Conservation (phyloP, 768 basidiomycete genomes). For the Coprinopsis marcescibilis region DNA sequence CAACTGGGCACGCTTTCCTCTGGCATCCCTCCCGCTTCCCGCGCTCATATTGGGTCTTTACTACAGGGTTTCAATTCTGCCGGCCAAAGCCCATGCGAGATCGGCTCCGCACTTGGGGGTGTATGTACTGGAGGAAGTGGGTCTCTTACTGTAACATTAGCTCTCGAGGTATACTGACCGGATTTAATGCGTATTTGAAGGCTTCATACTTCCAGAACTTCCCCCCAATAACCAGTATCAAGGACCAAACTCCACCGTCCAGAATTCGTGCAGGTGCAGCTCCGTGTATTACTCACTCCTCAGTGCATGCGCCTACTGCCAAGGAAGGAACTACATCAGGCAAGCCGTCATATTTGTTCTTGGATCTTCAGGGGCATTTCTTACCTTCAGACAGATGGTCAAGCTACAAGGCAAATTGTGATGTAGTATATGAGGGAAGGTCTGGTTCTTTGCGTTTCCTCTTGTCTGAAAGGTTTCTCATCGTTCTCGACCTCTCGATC, state of each 20-base stretch:
- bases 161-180: not conserved
- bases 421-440: constrained; percentile 4
- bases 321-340: constrained; percentile 5
- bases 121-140: not conserved
- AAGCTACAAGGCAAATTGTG: constrained; percentile 13
- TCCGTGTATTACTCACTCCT: constrained; percentile 27
- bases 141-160: not conserved
- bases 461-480: not conserved
- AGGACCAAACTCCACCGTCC: constrained; percentile 4
- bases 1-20: no score
- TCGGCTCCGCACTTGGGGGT: not conserved
- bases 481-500: not conserved
- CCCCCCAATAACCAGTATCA: constrained; percentile 11
- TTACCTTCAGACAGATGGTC: constrained; percentile 14
- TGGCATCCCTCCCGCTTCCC: no score
- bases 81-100: not conserved
- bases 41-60: no score
- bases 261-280: constrained; percentile 25
- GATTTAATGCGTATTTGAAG: not conserved
- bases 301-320: constrained; percentile 27
- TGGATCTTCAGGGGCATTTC: no score
- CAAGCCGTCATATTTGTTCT: not conserved
- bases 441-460: not conserved
- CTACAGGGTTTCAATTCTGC: not conserved
- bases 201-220: not conserved